Evolutionary conservation across 306 rosid genomes (phyloP).

Genomic region (Quercus ilex): DNA sequence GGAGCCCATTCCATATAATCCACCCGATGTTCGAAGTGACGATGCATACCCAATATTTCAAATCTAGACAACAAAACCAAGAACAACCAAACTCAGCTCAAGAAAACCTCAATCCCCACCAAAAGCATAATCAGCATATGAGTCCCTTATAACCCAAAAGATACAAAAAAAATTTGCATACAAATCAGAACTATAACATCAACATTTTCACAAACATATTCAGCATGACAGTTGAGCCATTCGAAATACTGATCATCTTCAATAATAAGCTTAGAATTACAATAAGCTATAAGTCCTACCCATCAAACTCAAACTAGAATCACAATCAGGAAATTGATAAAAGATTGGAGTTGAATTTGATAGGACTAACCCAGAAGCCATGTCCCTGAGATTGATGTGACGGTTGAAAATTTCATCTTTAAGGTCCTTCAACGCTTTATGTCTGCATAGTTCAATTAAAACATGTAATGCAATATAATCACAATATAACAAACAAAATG

Average conservation of each 20-base stretch:
- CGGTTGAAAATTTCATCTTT: constrained; percentile 70
- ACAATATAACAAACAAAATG: too few species aligned
- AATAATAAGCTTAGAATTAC: constrained; percentile 2
- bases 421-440: constrained; percentile 78
- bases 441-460: constrained; percentile 38
- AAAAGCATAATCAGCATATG: constrained; percentile 1
- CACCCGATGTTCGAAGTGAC: constrained; percentile 89
- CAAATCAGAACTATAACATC: not conserved
- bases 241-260: not conserved
- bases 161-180: not conserved
- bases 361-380: constrained; percentile 88
- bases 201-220: constrained; percentile 12
- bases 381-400: constrained; percentile 60
- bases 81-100: constrained; percentile 19
- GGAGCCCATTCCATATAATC: constrained; percentile 99
- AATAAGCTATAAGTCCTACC: not conserved
- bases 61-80: constrained; percentile 47
- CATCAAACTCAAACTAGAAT: not conserved
- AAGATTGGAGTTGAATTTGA: not conserved
- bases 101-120: constrained; percentile 7
- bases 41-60: constrained; percentile 91
- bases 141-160: not conserved
- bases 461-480: not conserved
- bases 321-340: constrained; percentile 5
- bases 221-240: constrained; percentile 1